Evolutionary conservation across 768 basidiomycete genomes (phyloP).

Genomic region (Leccinellum albellum): DNA sequence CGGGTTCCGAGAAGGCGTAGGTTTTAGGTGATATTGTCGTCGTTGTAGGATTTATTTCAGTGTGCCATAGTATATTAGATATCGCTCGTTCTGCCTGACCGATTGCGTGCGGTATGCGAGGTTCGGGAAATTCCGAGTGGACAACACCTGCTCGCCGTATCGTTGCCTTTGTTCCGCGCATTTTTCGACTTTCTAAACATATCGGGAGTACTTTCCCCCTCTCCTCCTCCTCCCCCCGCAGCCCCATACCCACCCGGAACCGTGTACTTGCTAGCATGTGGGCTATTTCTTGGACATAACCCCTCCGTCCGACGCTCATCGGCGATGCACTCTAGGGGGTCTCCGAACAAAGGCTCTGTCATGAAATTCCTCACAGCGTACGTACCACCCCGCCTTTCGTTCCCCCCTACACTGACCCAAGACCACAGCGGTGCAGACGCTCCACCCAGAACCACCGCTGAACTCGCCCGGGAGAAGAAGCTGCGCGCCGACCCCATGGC

Average conservation of each 20-base stretch:
- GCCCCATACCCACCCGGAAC: neutral
- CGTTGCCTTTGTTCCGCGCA: conserved; percentile 14
- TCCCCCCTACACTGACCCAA: conserved; percentile 9
- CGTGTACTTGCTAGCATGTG: conserved; percentile 12
- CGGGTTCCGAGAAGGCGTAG: conserved; percentile 63
- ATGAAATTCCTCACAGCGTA: conserved; percentile 24
- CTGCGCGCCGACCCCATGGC: conserved; percentile 53
- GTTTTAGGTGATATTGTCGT: conserved; percentile 8
- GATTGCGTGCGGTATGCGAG: conserved; percentile 19
- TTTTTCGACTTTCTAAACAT: conserved; percentile 11
- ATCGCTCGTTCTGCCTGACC: conserved; percentile 8
- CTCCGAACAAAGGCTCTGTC: conserved; percentile 15
- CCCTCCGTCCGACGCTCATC: conserved; percentile 12
- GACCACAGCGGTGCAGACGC: conserved; percentile 21
- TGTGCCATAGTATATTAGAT: neutral
- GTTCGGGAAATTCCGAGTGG: conserved; percentile 29
- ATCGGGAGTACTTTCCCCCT: neutral
- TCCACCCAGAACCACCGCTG: conserved; percentile 38
- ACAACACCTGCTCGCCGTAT: conserved; percentile 5
- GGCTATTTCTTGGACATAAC: conserved; percentile 11
- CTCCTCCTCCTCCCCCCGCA: conserved; percentile 3
- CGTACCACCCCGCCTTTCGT: conserved; percentile 5
- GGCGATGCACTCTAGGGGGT: conserved; percentile 24
- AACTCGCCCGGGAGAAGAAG: conserved; percentile 47
- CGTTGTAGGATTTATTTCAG: conserved; percentile 7